Conservation (phyloP, 139 green algal species). For the Parachlorella kessleri region DNA sequence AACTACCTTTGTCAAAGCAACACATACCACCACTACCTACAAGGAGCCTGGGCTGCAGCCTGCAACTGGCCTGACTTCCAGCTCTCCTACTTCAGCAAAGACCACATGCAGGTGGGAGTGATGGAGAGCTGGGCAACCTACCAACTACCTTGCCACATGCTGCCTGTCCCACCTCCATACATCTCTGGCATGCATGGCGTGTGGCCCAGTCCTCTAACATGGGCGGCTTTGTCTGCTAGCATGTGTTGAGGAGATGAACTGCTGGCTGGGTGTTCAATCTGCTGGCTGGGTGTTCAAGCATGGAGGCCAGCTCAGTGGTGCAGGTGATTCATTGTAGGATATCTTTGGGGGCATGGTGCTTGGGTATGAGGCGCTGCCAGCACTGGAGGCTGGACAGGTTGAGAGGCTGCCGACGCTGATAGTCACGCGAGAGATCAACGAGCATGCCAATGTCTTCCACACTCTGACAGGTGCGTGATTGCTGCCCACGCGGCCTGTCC, state of each 20-base stretch:
- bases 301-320: too few species aligned
- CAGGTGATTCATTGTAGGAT: constrained; percentile 32
- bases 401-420: constrained; percentile 31
- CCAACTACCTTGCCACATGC: too few species aligned
- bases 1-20: constrained; percentile 21
- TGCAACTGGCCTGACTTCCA: constrained; percentile 28
- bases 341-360: constrained; percentile 34
- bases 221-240: too few species aligned
- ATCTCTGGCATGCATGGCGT: too few species aligned
- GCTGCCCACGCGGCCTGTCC: too few species aligned
- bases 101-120: constrained; percentile 31
- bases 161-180: too few species aligned
- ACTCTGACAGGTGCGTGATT: constrained; percentile 28
- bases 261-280: too few species aligned
- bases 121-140: too few species aligned
- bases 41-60: constrained; percentile 21
- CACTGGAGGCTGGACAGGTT: neutral
- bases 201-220: too few species aligned
- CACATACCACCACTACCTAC: constrained; percentile 36
- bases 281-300: too few species aligned
- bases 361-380: neutral
- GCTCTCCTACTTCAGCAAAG: constrained; percentile 26
- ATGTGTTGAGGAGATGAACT: too few species aligned
- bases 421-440: constrained; percentile 37
- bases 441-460: constrained; percentile 52